Base-by-base conservation (phyloP, 257 asterid species). In the Datura wrightii region DNA sequence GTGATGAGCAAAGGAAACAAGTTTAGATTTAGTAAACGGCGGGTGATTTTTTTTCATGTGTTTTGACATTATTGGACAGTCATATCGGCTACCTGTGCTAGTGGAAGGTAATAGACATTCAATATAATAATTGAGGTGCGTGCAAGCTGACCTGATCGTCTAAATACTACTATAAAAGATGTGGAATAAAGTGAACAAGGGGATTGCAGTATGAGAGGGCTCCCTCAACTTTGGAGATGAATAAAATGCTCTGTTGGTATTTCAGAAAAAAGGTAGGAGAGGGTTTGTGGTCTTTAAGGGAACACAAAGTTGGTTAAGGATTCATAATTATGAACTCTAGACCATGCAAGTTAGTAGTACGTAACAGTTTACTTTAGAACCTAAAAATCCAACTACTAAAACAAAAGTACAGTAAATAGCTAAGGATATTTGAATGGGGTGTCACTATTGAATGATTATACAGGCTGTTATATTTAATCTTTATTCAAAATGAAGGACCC, bases 261-360 rank as follows among this genome's bases (percentile, higher is more conserved):
- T 41, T 34, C 2, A 5, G 11, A 63, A 6, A 34, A 54, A 54
- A 14, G 2, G 10, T 34, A 65, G 46, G 44, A 65, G 0, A 36
- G 19, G 53, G 34, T 41, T 69, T 74, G 44, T 48, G 44, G n/a
- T 48, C 19, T 48, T 19, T 31, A 74, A 48, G 14, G 60, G 44
- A 48, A 74, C 81, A 74, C 6, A 74, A 74, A 74, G 60, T 74
- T 10, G 42, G 81, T 48, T 72, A 44, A 44, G n/a, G 36, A 46
- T 44, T 72, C 58, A 72, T 72, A 48, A 60, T 9, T 60, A 60
- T 60, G 15, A 60, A 14, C 37, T 8, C 1, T 39, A 24, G 36
- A 24, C 39, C 67, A 60, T 19, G 67, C 67, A 60, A 24, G 13
- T 60, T 66, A 66, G 3, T 37, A 14, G 76, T 36, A 0, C 76